Conservation (phyloP, 2,329 filamentous ascomycete species). For the Alternaria sp. region DNA sequence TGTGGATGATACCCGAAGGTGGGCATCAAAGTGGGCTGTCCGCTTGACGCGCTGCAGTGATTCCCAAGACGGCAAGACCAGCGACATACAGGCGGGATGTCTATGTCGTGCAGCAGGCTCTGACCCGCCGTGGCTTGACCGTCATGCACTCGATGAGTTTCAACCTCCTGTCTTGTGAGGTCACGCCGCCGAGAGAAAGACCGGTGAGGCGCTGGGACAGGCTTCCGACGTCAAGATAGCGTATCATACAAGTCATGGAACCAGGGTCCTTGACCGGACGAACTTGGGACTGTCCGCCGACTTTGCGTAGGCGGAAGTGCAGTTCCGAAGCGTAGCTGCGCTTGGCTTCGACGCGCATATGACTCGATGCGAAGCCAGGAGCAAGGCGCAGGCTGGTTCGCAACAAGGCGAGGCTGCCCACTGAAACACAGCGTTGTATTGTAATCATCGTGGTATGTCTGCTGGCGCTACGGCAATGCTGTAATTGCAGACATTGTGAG, state of each 20-base stretch:
- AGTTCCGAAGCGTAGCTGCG: conserved; percentile 2
- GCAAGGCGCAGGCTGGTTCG: not conserved
- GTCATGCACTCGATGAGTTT: conserved; percentile 19
- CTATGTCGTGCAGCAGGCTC: conserved; percentile 31
- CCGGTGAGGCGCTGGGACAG: conserved; percentile 9
- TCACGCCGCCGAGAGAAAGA: conserved; percentile 6
- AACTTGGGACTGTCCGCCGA: conserved; percentile 4
- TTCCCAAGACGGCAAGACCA: conserved; percentile 29
- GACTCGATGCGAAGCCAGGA: conserved; percentile 6
- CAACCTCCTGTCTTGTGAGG: conserved; percentile 19
- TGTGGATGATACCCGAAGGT: conserved; percentile 26
- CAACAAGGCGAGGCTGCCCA: not conserved
- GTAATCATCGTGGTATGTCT: not conserved
- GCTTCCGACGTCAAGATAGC: conserved; percentile 10
- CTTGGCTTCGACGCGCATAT: conserved; percentile 3
- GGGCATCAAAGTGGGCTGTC: conserved; percentile 31
- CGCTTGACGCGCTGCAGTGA: conserved; percentile 22
- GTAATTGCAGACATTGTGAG: not conserved
- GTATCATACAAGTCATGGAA: not conserved
- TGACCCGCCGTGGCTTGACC: conserved; percentile 18
- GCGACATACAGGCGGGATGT: conserved; percentile 26
- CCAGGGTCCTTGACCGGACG: conserved; percentile 1
- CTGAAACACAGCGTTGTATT: not conserved
- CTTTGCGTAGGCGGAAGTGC: conserved; percentile 5
- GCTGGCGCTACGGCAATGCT: not conserved